A percentile compares a stretch with the other conserved stretches of the same genome.
Evolutionary conservation across 2,329 filamentous ascomycete genomes (phyloP).

Genomic region (Colletotrichum graminicola): DNA sequence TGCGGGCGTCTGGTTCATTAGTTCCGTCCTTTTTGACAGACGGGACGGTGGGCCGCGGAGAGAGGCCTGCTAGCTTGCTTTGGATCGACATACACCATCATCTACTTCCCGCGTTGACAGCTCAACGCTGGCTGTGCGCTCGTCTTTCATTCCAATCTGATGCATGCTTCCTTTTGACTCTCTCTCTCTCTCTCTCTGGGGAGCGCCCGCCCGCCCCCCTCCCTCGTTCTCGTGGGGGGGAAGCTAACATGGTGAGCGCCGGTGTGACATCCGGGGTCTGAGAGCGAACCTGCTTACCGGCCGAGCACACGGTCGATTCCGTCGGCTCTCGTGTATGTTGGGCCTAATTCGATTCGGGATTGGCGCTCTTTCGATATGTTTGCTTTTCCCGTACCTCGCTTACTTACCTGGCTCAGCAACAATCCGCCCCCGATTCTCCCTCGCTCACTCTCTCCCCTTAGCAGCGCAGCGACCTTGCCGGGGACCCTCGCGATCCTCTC

Average conservation of each 20-base stretch:
- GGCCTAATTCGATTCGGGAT: constrained; percentile 18
- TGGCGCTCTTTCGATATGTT: constrained; percentile 21
- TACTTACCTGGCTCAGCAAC: too few species aligned
- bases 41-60: neutral
- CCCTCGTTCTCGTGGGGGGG: neutral
- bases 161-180: neutral
- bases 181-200: too few species aligned
- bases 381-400: constrained; percentile 25
- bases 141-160: too few species aligned
- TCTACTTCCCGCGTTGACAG: neutral
- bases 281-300: constrained; percentile 11
- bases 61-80: neutral
- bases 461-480: neutral
- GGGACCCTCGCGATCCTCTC: neutral
- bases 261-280: constrained; percentile 5
- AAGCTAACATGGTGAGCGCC: neutral
- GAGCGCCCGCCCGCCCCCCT: neutral
- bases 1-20: constrained; percentile 17
- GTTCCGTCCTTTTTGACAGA: neutral
- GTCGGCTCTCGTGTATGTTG: constrained; percentile 20
- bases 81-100: neutral
- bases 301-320: constrained; percentile 27
- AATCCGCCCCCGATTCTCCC: too few species aligned
- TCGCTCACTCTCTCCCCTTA: neutral
- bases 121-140: neutral